Evolutionary conservation across 2,329 filamentous ascomycete genomes (phyloP).

Genomic region (Bisporella sp.): DNA sequence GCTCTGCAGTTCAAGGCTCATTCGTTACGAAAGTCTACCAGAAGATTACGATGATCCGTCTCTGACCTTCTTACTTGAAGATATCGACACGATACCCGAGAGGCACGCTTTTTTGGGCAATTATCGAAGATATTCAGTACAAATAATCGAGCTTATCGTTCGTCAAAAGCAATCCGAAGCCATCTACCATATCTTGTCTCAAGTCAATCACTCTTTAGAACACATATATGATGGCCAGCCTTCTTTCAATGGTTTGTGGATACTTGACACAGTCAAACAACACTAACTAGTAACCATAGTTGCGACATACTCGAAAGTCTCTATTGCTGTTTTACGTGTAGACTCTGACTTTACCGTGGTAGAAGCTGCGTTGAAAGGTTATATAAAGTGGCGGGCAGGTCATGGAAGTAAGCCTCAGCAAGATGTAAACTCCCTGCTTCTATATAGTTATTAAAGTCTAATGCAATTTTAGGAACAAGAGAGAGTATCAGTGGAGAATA

Average conservation of each 20-base stretch:
- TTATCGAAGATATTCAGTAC: slow-evolving; percentile 83
- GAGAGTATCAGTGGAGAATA: slow-evolving; percentile 50
- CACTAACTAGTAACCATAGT: slow-evolving; percentile 25
- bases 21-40: slow-evolving; percentile 82
- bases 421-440: slow-evolving; percentile 16
- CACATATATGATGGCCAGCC: slow-evolving; percentile 67
- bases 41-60: slow-evolving; percentile 76
- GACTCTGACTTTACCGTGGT: slow-evolving; percentile 89
- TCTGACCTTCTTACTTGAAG: slow-evolving; percentile 77
- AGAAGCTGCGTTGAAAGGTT: slow-evolving; percentile 82
- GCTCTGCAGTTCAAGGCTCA: slow-evolving; percentile 72
- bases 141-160: slow-evolving; percentile 82
- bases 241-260: slow-evolving; percentile 54
- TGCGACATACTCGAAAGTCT: slow-evolving; percentile 59
- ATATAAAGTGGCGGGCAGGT: slow-evolving; percentile 64
- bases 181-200: slow-evolving; percentile 76
- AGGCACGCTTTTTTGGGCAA: slow-evolving; percentile 93
- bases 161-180: slow-evolving; percentile 77
- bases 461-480: slow-evolving; percentile 36
- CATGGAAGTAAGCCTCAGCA: slow-evolving; percentile 45
- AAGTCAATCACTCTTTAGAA: slow-evolving; percentile 67
- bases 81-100: slow-evolving; percentile 91
- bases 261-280: slow-evolving; percentile 2
- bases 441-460: slow-evolving; percentile 7
- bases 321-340: slow-evolving; percentile 66